These are phyloP conservation scores for Pyracantha coccinea DNA, from an alignment of 331 rosid genomes.

Conservation along the genomic window DNA sequence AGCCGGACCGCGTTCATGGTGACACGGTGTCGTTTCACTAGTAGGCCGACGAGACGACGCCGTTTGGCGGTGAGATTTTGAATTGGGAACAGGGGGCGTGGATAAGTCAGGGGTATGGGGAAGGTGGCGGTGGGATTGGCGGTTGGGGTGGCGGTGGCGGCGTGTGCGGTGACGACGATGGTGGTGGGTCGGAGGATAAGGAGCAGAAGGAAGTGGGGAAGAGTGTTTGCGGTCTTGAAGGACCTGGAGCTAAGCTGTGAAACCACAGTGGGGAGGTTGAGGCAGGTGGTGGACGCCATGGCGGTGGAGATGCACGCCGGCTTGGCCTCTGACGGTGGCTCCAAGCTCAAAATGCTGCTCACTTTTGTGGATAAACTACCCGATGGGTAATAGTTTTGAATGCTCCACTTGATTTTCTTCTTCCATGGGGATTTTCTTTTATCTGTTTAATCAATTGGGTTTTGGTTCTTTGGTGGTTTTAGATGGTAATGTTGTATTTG, in stretches of 20 bases:
- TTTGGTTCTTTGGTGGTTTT: neutral
- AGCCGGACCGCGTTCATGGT: slow-evolving; percentile 44
- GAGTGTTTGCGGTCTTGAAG: slow-evolving; percentile 52
- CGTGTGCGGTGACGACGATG: slow-evolving; percentile 78
- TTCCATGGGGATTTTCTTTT: neutral
- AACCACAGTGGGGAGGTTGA: slow-evolving; percentile 56
- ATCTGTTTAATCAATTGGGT: neutral
- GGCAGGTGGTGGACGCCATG: slow-evolving; percentile 91
- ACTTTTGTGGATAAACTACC: slow-evolving; percentile 88
- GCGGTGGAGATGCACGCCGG: slow-evolving; percentile 99
- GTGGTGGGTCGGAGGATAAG: slow-evolving; percentile 63
- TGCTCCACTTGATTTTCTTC: neutral
- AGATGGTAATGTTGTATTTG: neutral
- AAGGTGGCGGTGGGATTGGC: slow-evolving; percentile 65
- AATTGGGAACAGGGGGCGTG: neutral
- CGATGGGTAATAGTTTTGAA: slow-evolving; percentile 47
- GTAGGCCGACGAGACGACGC: slow-evolving; percentile 20
- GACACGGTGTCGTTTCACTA: slow-evolving; percentile 42
- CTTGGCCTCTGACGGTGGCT: slow-evolving; percentile 93
- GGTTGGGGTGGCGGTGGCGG: slow-evolving; percentile 58
- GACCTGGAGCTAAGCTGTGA: slow-evolving; percentile 74
- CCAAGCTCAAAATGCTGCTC: slow-evolving; percentile 97
- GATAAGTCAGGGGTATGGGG: slow-evolving; percentile 41
- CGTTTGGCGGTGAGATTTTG: slow-evolving; percentile 16
- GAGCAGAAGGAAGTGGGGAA: slow-evolving; percentile 69